Percentiles rank a stretch among this genome's conserved stretches.
Evolutionary conservation across 148 eudicot species (phyloP).

Genomic region (Arbutus unedo): DNA sequence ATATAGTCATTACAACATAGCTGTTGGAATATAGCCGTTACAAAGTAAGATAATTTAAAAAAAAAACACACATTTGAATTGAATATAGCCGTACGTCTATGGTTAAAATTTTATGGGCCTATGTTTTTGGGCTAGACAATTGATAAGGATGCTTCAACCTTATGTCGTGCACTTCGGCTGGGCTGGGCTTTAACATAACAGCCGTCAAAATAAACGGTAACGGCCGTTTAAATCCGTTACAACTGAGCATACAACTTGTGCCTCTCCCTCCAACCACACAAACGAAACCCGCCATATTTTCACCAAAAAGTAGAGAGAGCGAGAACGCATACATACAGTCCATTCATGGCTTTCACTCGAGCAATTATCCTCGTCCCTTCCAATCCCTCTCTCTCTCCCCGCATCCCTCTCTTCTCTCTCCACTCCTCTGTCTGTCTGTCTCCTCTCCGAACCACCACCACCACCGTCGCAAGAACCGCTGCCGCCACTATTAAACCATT

Average conservation of each 20-base stretch:
- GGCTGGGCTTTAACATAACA: background rate
- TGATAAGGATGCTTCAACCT: background rate
- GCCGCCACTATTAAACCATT: constrained; percentile 10
- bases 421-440: constrained; percentile 21
- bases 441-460: constrained; percentile 19
- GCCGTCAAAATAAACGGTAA: background rate
- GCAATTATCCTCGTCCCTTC: constrained; percentile 25
- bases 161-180: background rate
- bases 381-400: constrained; percentile 23
- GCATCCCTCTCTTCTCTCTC: constrained; percentile 27
- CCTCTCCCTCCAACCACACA: background rate
- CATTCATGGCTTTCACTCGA: constrained; percentile 37
- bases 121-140: background rate
- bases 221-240: background rate
- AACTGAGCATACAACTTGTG: background rate
- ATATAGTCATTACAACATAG: too few relatives aligned
- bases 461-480: constrained; percentile 14
- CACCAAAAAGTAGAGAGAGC: background rate
- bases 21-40: too few relatives aligned
- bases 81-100: too few relatives aligned
- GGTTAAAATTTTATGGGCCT: background rate
- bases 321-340: background rate
- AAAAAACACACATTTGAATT: too few relatives aligned
- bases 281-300: background rate
- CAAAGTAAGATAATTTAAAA: too few relatives aligned